Evolutionary conservation across 2,329 filamentous ascomycete species (phyloP).

Genomic region (Colletotrichum euphorbiae): DNA sequence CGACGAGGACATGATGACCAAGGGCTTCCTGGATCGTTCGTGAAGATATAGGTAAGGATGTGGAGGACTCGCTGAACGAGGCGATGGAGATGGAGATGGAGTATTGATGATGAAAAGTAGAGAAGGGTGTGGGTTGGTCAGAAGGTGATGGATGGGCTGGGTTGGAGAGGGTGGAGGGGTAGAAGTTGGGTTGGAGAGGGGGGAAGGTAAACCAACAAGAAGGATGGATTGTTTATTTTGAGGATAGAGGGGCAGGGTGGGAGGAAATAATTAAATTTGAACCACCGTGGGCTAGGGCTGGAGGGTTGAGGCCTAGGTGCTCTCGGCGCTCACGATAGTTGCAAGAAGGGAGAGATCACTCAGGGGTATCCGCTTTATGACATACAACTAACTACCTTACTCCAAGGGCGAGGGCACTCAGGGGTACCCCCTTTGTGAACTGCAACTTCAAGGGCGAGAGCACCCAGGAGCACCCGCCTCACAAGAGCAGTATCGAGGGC

Average conservation of each 20-base stretch:
- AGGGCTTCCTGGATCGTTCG: not conserved
- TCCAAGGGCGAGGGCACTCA: not conserved
- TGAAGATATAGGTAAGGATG: not conserved
- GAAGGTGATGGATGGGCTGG: not conserved
- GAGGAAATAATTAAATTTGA: not conserved
- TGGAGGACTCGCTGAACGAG: not conserved
- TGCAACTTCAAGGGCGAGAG: not conserved
- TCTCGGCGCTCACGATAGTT: conserved; percentile 1
- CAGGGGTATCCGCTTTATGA: too few relatives aligned
- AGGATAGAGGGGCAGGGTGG: not conserved
- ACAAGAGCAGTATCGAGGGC: too few relatives aligned
- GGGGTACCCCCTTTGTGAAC: too few relatives aligned
- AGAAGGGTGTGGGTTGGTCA: not conserved
- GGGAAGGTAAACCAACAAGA: not conserved
- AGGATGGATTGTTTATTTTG: conserved; percentile 1
- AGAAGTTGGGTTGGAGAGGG: not conserved
- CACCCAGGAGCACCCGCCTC: too few relatives aligned
- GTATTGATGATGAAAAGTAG: not conserved
- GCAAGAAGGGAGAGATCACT: not conserved
- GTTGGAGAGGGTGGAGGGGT: not conserved
- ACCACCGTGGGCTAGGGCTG: not conserved
- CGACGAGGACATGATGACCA: conserved; percentile 18
- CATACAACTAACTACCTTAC: too few relatives aligned
- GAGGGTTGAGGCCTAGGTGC: not conserved
- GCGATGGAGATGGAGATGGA: not conserved